Evolutionary conservation across 108 stramenopile species (phyloP).

Genomic region (Fragilariopsis cylindrus): DNA sequence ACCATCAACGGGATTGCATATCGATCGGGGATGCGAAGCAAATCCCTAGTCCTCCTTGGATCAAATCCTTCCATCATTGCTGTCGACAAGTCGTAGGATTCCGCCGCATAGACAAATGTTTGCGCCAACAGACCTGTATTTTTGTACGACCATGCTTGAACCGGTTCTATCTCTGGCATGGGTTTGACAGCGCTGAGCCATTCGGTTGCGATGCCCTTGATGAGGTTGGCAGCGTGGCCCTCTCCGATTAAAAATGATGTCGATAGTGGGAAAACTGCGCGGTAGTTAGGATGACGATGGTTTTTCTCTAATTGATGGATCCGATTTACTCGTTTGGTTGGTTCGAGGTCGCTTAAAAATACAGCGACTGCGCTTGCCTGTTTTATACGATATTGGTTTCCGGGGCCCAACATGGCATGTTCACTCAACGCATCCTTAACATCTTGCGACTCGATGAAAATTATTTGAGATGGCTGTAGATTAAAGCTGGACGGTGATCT

Average conservation of each 20-base stretch:
- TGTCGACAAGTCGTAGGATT: slow-evolving; percentile 67
- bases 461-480: slow-evolving; percentile 80
- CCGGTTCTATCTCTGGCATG: slow-evolving; percentile 73
- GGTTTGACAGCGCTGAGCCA: slow-evolving; percentile 58
- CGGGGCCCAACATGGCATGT: slow-evolving; percentile 75
- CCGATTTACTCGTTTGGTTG: slow-evolving; percentile 63
- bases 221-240: slow-evolving; percentile 59
- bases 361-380: slow-evolving; percentile 75
- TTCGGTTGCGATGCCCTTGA: slow-evolving; percentile 58
- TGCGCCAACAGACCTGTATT: slow-evolving; percentile 64
- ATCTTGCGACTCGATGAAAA: slow-evolving; percentile 55
- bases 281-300: slow-evolving; percentile 59
- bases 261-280: slow-evolving; percentile 60
- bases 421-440: slow-evolving; percentile 56
- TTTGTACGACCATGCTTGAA: slow-evolving; percentile 77
- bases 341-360: slow-evolving; percentile 75
- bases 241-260: slow-evolving; percentile 77
- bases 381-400: slow-evolving; percentile 72
- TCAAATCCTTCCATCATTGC: slow-evolving; percentile 87
- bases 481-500: slow-evolving; percentile 84
- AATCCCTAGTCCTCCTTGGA: slow-evolving; percentile 56
- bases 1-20: slow-evolving; percentile 73
- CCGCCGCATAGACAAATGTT: slow-evolving; percentile 53
- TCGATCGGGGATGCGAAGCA: slow-evolving; percentile 69
- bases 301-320: slow-evolving; percentile 62